These are phyloP conservation scores for Guadua angustifolia DNA, from an alignment of 176 grass and related monocot genomes.

Conservation along the genomic window DNA sequence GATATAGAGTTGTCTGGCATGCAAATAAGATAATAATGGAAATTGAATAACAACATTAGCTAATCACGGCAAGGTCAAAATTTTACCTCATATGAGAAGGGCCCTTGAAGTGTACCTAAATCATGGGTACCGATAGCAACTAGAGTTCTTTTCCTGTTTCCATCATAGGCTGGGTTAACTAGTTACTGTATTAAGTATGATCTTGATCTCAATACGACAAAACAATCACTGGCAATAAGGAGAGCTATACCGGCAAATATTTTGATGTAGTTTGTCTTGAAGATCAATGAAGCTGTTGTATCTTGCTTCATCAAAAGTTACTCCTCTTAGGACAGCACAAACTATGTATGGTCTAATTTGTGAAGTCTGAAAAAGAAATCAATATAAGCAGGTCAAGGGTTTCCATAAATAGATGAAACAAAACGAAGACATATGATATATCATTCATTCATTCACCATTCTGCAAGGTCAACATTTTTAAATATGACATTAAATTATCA, in stretches of 20 bases:
- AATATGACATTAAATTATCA: background rate
- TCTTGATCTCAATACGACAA: conserved; percentile 28
- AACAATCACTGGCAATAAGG: background rate
- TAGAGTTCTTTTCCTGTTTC: conserved; percentile 82
- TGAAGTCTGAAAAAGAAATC: conserved; percentile 61
- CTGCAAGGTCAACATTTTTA: background rate
- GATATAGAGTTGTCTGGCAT: background rate
- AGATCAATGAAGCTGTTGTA: conserved; percentile 99
- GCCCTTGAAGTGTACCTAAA: conserved; percentile 80
- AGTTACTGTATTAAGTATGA: conserved; percentile 28
- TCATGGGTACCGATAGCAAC: conserved; percentile 98
- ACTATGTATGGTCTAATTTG: conserved; percentile 87
- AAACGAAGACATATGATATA: conserved; percentile 1
- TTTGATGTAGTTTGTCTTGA: conserved; percentile 99
- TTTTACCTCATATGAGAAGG: conserved; percentile 93
- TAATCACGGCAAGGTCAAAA: conserved; percentile 23
- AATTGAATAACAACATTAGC: background rate
- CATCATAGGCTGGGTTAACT: conserved; percentile 6
- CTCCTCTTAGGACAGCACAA: conserved; percentile 85
- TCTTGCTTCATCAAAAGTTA: conserved; percentile 88
- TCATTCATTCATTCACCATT: conserved; percentile 9
- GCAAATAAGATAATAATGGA: conserved; percentile 15
- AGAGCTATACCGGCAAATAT: conserved; percentile 86
- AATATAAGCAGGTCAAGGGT: conserved; percentile 19
- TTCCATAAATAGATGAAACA: conserved; percentile 11